phyloP scores from a whole-genome alignment of 176 grass and related monocot genomes.

The maize (Zea mays) region Zm-B73-REFERENCE-NAM-5.0 NC_050100.1:212659501-212660000 shows the following conservation, averaged over 20 bases:
- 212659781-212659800: conserved; percentile 17
- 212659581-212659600: not conserved
- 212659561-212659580: not conserved
- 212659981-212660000: not conserved
- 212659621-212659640: not conserved
- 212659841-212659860: conserved; percentile 92
- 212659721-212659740: conserved; percentile 23
- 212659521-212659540: not conserved
- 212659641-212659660: conserved; percentile 1
- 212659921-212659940: conserved; percentile 82
- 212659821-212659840: conserved; percentile 25
- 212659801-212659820: conserved; percentile 30
- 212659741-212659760: conserved; percentile 3
- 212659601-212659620: not conserved
- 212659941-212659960: conserved; percentile 33
- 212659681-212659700: not conserved
- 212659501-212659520: not conserved
- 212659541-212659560: not conserved
- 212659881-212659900: conserved; percentile 78
- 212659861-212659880: conserved; percentile 63
- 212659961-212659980: conserved; percentile 18
- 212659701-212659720: not conserved
- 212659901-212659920: conserved; percentile 82
- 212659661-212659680: not conserved
- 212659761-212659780: not conserved